Base-by-base conservation (phyloP, 2,329 filamentous ascomycete species). In the Fusarium xylarioides region DNA sequence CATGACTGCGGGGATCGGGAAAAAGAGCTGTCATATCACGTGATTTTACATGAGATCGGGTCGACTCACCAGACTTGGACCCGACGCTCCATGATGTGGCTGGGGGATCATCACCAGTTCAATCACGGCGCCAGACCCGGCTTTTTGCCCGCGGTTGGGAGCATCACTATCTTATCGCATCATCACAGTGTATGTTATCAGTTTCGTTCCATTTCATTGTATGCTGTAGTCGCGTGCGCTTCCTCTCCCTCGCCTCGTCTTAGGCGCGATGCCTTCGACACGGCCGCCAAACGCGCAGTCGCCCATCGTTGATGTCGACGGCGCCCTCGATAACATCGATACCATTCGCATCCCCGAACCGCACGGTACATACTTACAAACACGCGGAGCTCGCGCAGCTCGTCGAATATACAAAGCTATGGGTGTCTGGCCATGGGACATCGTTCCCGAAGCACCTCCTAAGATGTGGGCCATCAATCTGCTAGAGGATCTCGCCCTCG, bases 391-490 rank as follows among this genome's bases (percentile, higher is more conserved):
- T n/a, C 74, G 76, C 21, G 76, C 76, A 19, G 76, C 76, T 42
- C 68, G 76, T 43, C 65, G 76, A 43, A 78, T 78, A 43, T 77
- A 75, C 56, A 73, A 74, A 46, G 76, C 75, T 34, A 74, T 78
- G 72, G 74, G 75, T 47, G 76, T 78, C 38, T 78, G 76, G 76
- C 76, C 76, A 42, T 78, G 76, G 76, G 76, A 78, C 34, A 78
- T 78, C 32, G 76, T 78, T 44, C 76, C 76, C 26, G 76, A 78
- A 62, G 71, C 76, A 35, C 76, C 76, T n/a, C 76, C 76, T 2
- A 78, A 78, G 68, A 77, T 78, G 70, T 78, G 76, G 76, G 76
- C 76, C 35, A 78, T 78, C 40, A 77, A 78, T 67, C 50, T 78
- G 30, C 66, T 78, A n/a, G 76, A 78, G 67, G 77, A 78, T 19